These are phyloP conservation scores for Fusarium brevicatenulatum DNA, from an alignment of 2,329 filamentous ascomycete genomes.

Conservation along the genomic window DNA sequence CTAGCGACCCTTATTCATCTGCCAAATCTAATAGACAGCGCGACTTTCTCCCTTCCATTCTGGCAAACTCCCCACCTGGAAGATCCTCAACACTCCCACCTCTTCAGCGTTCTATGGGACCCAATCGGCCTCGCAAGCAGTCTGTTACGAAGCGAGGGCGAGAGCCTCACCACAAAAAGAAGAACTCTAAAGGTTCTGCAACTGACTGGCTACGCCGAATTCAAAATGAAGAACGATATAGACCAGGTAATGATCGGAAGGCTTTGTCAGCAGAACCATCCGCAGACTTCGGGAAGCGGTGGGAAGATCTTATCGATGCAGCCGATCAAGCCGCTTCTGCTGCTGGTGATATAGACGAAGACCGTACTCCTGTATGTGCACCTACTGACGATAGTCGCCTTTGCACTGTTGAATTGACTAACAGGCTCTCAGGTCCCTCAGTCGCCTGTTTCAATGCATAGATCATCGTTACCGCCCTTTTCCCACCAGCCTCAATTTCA, in stretches of 20 bases:
- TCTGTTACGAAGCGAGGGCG: conserved; percentile 84
- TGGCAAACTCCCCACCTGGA: conserved; percentile 83
- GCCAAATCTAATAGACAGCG: conserved; percentile 70
- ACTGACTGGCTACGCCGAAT: conserved; percentile 71
- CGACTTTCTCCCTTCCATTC: conserved; percentile 83
- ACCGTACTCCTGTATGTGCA: conserved; percentile 79
- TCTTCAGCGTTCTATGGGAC: conserved; percentile 77
- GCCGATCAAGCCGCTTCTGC: conserved; percentile 79
- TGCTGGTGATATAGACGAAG: conserved; percentile 89
- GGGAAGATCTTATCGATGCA: conserved; percentile 96
- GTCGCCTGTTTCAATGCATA: conserved; percentile 71
- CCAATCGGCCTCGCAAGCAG: conserved; percentile 81
- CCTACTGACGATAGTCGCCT: not conserved
- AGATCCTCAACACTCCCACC: conserved; percentile 90
- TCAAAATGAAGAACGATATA: conserved; percentile 72
- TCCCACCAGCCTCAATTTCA: conserved; percentile 69
- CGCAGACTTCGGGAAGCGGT: conserved; percentile 85
- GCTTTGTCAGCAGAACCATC: conserved; percentile 87
- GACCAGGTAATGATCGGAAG: conserved; percentile 77
- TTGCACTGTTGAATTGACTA: conserved; percentile 35
- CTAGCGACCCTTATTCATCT: conserved; percentile 77
- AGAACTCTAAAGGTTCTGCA: conserved; percentile 76
- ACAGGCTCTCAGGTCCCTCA: conserved; percentile 64
- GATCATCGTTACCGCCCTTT: conserved; percentile 70
- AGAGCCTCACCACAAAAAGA: conserved; percentile 82